Conservation (phyloP, 306 rosid species). For the Calophaca sinica region DNA sequence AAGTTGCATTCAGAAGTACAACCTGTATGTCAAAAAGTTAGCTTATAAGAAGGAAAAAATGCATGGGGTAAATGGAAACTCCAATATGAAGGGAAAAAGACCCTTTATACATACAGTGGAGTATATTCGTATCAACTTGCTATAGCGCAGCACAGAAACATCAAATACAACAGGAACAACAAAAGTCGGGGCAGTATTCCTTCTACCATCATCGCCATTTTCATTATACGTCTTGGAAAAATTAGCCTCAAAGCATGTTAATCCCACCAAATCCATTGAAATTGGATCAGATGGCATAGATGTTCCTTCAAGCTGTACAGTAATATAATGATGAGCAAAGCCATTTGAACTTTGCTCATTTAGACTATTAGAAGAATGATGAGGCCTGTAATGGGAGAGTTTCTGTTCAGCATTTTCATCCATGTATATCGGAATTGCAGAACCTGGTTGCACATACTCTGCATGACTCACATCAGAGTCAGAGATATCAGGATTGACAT, state of each 20-base stretch:
- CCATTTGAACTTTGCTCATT: constrained; percentile 68
- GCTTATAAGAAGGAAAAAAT: constrained; percentile 18
- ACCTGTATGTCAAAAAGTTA: constrained; percentile 62
- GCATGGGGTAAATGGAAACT: constrained; percentile 22
- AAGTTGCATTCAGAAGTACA: constrained; percentile 82
- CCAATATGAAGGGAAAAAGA: constrained; percentile 34
- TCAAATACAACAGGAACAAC: constrained; percentile 91
- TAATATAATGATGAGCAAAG: constrained; percentile 76
- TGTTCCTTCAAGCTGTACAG: constrained; percentile 89
- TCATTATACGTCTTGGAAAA: constrained; percentile 66
- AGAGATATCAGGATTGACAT: constrained; percentile 52
- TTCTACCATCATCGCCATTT: constrained; percentile 47
- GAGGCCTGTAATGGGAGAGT: constrained; percentile 66
- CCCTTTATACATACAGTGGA: constrained; percentile 76
- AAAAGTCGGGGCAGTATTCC: constrained; percentile 56
- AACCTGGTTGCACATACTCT: constrained; percentile 77
- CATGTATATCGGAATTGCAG: constrained; percentile 74
- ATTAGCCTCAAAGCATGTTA: constrained; percentile 88
- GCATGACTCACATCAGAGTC: constrained; percentile 51
- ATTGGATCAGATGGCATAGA: constrained; percentile 77
- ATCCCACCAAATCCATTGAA: constrained; percentile 95
- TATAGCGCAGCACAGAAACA: constrained; percentile 82
- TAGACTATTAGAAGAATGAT: constrained; percentile 72
- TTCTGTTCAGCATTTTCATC: constrained; percentile 71
- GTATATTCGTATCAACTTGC: constrained; percentile 86